Evolutionary conservation across 768 basidiomycete species (phyloP).

Genomic region (Suillus brevipes): DNA sequence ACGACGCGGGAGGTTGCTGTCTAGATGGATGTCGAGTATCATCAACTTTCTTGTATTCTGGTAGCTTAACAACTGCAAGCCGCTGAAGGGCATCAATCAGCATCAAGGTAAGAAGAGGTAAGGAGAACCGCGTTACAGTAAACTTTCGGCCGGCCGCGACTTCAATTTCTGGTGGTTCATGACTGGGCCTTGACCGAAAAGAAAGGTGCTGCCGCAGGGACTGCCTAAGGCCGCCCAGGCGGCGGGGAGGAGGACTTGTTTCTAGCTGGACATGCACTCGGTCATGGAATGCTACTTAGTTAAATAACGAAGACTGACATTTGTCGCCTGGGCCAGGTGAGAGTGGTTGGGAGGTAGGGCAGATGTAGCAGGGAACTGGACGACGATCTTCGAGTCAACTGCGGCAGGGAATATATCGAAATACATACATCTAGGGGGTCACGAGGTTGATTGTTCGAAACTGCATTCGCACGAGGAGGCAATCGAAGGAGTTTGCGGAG

Average conservation of each 20-base stretch:
- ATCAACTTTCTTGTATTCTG: neutral
- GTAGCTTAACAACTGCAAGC: neutral
- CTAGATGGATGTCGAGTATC: neutral
- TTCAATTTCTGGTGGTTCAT: neutral
- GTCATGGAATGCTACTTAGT: neutral
- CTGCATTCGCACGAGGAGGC: neutral
- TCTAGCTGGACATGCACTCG: neutral
- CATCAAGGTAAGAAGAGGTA: neutral
- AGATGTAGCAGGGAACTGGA: conserved; percentile 1
- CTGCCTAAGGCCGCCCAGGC: neutral
- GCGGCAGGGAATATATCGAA: neutral
- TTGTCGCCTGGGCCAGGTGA: neutral
- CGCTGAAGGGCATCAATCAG: neutral
- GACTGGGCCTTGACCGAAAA: neutral
- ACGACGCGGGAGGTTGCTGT: neutral
- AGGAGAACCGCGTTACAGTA: neutral
- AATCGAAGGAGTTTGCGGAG: neutral
- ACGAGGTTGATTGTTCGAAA: neutral
- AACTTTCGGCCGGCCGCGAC: neutral
- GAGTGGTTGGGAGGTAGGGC: neutral
- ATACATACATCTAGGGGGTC: neutral
- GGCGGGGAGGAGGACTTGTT: neutral
- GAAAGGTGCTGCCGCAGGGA: neutral
- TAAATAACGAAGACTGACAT: neutral
- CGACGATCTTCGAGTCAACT: neutral